Evolutionary conservation across 345 rosid genomes (phyloP).

Genomic region (Carallia pectinifolia): DNA sequence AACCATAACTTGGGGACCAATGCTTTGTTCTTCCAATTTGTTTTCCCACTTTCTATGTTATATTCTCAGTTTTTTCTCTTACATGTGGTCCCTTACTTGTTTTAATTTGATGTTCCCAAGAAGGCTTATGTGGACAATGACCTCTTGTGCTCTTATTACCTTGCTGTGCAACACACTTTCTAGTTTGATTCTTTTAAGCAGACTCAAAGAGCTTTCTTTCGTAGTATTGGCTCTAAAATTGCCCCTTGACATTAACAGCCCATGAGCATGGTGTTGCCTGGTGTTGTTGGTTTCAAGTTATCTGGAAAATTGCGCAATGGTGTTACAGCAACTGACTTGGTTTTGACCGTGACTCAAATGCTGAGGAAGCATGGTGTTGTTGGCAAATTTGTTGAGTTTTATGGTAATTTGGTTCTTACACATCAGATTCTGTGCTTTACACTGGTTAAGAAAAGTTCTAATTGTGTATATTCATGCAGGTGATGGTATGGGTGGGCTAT

Average conservation of each 20-base stretch:
- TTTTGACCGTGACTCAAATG: conserved; percentile 82
- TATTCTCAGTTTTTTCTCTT: no score
- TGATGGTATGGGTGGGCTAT: conserved; percentile 27
- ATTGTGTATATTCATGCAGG: conserved; percentile 13
- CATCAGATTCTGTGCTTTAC: no score
- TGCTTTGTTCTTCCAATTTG: no score
- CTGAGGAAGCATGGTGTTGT: conserved; percentile 74
- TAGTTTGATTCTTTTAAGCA: background rate
- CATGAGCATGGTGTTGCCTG: conserved; percentile 96
- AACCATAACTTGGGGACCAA: no score
- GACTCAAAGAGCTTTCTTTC: no score
- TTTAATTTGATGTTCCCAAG: no score
- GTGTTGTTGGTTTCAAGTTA: conserved; percentile 82
- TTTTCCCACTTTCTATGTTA: no score
- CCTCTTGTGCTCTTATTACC: no score
- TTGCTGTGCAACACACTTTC: background rate
- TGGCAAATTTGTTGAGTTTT: conserved; percentile 37
- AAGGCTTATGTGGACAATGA: no score
- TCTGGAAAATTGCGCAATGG: conserved; percentile 62
- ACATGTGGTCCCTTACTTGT: no score
- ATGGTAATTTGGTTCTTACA: conserved; percentile 16
- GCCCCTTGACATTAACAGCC: conserved; percentile 46
- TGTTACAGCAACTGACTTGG: conserved; percentile 93
- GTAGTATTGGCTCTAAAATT: conserved; percentile 17
- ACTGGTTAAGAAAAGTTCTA: background rate